Base-by-base conservation (phyloP, 192 early-diverging fungal genomes). In the Coemansia aciculifera region DNA sequence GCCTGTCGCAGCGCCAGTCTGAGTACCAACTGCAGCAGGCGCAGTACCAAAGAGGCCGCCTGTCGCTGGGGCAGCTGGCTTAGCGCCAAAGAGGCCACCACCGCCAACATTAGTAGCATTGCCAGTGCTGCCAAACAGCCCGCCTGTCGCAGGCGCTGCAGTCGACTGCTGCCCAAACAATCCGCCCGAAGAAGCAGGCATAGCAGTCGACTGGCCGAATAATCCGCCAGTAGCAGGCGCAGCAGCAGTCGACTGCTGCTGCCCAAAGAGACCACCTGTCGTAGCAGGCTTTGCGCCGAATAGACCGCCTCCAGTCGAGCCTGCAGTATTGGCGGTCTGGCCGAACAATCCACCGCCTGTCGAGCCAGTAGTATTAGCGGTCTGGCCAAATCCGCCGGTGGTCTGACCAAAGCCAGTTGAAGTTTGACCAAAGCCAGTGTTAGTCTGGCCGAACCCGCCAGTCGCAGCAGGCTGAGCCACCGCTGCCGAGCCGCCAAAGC, bases 41-140 rank as follows among this genome's bases (percentile, higher is more conserved):
- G 69, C 40, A 27, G 29, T 43, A 17, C 60, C 63, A 64, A 71
- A 71, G 21, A 74, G 57, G 5, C 65, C 49, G 36, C 37, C 61
- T 6, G 68, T 59, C 2, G 59, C 46, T 1, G 54, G 31, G 3
- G 43, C 24, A 13, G 59, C 57, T 4, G 63, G 34, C 11, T 31
- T 60, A 38, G 59, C 51, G 48, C 84, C 81, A 63, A 84, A 85
- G 9, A 84, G 62, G 2, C 77, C 74, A 5, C 67, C 83, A 29
- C 34, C 68, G 4, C 34, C 83, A 36, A 21, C 63, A 8, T 24
- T 60, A 57, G 42, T 3, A n/a, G 59, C 36, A 17, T 13, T 8
- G 29, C 60, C 56, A 57, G 48, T 59, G 37, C 52, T 64, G 19
- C 67, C 74, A 59, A 82, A 74, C 24, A 79, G 43, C 3, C 64